phyloP scores from a whole-genome alignment of 352 stramenopile species.

The Phytophthora hibernalis region DNA sequence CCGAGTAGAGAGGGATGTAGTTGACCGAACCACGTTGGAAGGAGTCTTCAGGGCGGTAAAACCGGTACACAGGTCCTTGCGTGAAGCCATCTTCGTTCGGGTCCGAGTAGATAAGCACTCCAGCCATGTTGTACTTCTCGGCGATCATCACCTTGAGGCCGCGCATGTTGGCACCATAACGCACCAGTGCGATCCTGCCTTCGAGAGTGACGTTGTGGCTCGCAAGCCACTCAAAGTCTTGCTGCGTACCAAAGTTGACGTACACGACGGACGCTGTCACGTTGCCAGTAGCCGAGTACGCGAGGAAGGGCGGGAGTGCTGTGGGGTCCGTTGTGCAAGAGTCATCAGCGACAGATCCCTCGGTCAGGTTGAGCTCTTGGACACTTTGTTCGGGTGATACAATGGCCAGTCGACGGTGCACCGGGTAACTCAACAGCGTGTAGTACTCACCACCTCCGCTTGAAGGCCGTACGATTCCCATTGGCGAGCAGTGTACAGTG shows the following conservation, averaged over 20 bases:
- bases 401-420: slow-evolving; percentile 44
- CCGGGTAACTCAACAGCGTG: slow-evolving; percentile 67
- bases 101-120: slow-evolving; percentile 77
- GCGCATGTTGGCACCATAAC: slow-evolving; percentile 64
- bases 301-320: slow-evolving; percentile 75
- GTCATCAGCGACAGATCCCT: slow-evolving; percentile 64
- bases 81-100: slow-evolving; percentile 70
- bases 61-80: slow-evolving; percentile 43
- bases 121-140: slow-evolving; percentile 54
- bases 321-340: slow-evolving; percentile 58
- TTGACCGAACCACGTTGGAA: slow-evolving; percentile 88
- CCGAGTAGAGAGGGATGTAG: slow-evolving; percentile 68
- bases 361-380: slow-evolving; percentile 57
- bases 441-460: slow-evolving; percentile 68
- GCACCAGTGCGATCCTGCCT: slow-evolving; percentile 67
- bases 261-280: slow-evolving; percentile 76
- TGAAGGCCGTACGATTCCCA: slow-evolving; percentile 62
- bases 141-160: slow-evolving; percentile 73
- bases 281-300: slow-evolving; percentile 73
- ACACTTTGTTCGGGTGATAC: slow-evolving; percentile 37
- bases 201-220: slow-evolving; percentile 51
- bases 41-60: slow-evolving; percentile 43
- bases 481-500: slow-evolving; percentile 55
- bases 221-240: slow-evolving; percentile 50
- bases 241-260: slow-evolving; percentile 77